These are phyloP conservation scores for Adenanthera pavonina DNA, from an alignment of 306 rosid genomes.

Conservation along the genomic window DNA sequence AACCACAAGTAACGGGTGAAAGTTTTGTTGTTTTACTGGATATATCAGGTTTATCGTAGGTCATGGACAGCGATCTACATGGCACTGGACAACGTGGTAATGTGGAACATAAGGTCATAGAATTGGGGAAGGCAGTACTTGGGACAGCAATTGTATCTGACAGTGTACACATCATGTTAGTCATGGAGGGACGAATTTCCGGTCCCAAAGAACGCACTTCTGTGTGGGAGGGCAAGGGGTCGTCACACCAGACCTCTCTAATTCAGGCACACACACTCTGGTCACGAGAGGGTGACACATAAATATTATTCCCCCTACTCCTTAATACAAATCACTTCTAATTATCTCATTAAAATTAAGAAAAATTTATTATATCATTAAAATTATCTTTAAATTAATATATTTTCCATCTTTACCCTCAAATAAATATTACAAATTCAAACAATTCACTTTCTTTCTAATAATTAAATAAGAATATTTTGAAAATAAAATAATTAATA, in stretches of 20 bases:
- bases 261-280: background rate
- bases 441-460: too few species aligned
- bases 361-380: too few species aligned
- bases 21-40: too few species aligned
- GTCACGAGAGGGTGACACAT: constrained; percentile 55
- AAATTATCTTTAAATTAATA: too few species aligned
- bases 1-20: too few species aligned
- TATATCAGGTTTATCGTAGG: constrained; percentile 60
- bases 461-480: too few species aligned
- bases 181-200: constrained; percentile 69
- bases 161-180: constrained; percentile 56
- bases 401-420: too few species aligned
- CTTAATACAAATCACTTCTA: too few species aligned
- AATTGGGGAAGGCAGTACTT: constrained; percentile 76
- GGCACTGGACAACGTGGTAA: constrained; percentile 71
- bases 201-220: constrained; percentile 65
- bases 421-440: too few species aligned
- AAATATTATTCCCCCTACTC: background rate
- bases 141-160: constrained; percentile 76
- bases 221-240: constrained; percentile 68
- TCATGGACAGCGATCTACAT: constrained; percentile 77
- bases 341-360: too few species aligned
- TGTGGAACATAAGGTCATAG: constrained; percentile 80
- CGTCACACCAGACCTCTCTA: constrained; percentile 55
- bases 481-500: too few species aligned